phyloP scores from a whole-genome alignment of 352 stramenopile species.

The Globisporangium ultimum region DNA sequence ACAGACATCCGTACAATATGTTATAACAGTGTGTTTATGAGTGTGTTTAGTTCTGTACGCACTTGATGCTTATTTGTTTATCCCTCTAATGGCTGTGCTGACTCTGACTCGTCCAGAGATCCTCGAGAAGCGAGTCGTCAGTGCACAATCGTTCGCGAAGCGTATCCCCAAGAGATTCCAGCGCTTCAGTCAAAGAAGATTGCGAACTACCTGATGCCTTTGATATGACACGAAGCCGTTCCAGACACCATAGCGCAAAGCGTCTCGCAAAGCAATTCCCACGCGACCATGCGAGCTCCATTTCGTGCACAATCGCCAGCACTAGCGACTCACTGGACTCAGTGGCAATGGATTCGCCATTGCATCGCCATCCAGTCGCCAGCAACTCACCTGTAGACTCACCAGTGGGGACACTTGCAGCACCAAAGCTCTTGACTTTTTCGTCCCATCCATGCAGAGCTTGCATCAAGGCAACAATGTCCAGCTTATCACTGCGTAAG shows the following conservation, averaged over 20 bases:
- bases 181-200: neutral
- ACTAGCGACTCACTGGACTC: slow-evolving; percentile 4
- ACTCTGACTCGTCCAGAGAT: slow-evolving; percentile 5
- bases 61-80: neutral
- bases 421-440: slow-evolving; percentile 1
- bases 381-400: neutral
- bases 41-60: neutral
- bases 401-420: neutral
- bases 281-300: slow-evolving; percentile 40
- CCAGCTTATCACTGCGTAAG: too few relatives aligned
- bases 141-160: slow-evolving; percentile 8
- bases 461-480: neutral
- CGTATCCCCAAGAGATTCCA: neutral
- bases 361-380: neutral
- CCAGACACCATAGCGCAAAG: slow-evolving; percentile 51
- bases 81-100: too few relatives aligned
- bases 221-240: slow-evolving; percentile 5
- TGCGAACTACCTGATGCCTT: neutral
- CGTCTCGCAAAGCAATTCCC: slow-evolving; percentile 36
- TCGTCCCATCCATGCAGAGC: slow-evolving; percentile 9
- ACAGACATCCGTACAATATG: too few relatives aligned
- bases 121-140: slow-evolving; percentile 16
- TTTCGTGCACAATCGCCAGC: slow-evolving; percentile 26
- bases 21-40: too few relatives aligned
- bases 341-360: neutral